Base-by-base conservation (phyloP, 441 rosid genomes). In the Dalechampia spathulata region DNA sequence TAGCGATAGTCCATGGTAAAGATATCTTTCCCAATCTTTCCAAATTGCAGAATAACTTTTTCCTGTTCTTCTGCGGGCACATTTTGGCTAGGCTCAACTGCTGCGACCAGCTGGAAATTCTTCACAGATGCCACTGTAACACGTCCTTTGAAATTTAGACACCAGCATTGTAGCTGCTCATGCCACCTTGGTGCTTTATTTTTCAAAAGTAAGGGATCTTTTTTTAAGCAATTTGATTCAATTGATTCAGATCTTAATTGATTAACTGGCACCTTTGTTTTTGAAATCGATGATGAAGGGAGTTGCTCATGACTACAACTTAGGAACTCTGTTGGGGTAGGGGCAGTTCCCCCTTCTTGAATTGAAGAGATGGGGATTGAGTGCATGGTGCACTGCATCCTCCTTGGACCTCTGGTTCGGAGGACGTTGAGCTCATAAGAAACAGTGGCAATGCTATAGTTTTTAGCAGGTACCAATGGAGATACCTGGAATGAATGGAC, bases 161-260 rank as follows among this genome's bases (percentile, higher is more conserved):
- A 91, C 98, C 96, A 87, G 66, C 98, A 91, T 49, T 87, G 98
- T 51, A 91, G 75, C 65, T 87, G 98, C 55, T 86, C 98, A 38
- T 91, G 98, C 98, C 98, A 88, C 65, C 98, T 83, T 41, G 98
- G 98, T 2, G 89, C 80, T 68, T 88, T 91, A 70, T 91, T 91
- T 72, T 80, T 91, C 71, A 91, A 61, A 15, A 86, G 62, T 66
- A 91, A 45, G 1, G 95, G 75, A 36, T 77, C 75, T 25, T 25
- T 65, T 58, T 53, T 36, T 20, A 70, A 58, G 16, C 10, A 52
- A 48, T 26, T 52, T 50, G 75, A 58, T 44, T 64, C 62, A 16
- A 22, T 28, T 2, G 64, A 21, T 61, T 72, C 72, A 13, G 63
- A 60, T 67, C 75, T 76, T 43, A 66, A 60, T 49, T 73, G 78